Base-by-base conservation (phyloP, 345 rosid genomes). In the Garcia nutans region DNA sequence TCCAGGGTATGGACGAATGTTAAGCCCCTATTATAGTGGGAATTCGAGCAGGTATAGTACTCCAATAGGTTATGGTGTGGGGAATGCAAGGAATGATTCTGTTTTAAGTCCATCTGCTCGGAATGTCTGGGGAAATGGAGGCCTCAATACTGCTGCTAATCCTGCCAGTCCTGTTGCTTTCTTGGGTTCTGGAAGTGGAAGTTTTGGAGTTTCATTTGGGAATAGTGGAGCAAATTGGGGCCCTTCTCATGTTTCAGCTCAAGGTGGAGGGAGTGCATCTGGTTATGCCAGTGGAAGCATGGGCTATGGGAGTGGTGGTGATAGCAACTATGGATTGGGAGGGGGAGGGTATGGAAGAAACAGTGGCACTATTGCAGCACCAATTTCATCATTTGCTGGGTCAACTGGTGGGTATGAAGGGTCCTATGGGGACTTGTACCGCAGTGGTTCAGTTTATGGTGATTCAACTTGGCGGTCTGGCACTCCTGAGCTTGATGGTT, bases 81-180 rank as follows among this genome's bases (percentile, higher is more conserved):
- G 86, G 57, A 79, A 72, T 72, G 85, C 92, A 76, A 88, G 93
- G 72, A 88, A 76, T 42, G 87, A 87, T 74, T 84, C 94, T 69
- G 82, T 83, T 79, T 84, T 90, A 74, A 89, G 87, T 82, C 81
- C 89, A 58, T 76, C 81, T 74, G 73, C 85, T 73, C 82, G 93
- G 66, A 91, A 87, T 82, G 85, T 93, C 62, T 93, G 98, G 98
- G 98, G 94, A 85, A 91, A 83, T 85, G 89, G 92, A 65, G 80
- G 88, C 68, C 84, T 86, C 58, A 80, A 63, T 68, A 77, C 67
- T 80, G 81, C 76, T 22, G 20, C 82, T n/a, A 84, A 84, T 76
- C 82, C 86, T 62, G 83, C 86, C 62, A 86, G 79, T 67, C 77
- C 87, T 49, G 83, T 88, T 82, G 74, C 82, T 70, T 84, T 82